Base-by-base conservation (phyloP, 345 rosid genomes). In the Reutealis trisperma region DNA sequence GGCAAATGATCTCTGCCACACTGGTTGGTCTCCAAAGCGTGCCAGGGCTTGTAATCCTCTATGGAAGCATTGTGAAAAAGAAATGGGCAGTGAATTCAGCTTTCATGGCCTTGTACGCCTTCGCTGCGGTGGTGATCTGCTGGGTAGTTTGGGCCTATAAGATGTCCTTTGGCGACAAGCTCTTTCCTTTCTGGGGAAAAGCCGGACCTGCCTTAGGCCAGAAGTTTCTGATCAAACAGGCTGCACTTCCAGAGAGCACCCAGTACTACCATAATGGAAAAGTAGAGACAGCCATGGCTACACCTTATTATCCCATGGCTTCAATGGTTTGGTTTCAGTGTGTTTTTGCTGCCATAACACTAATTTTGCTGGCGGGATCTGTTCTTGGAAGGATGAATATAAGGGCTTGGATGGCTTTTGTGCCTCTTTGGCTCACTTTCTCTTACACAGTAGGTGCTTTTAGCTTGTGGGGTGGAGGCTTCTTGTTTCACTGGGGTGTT, bases 311-410 rank as follows among this genome's bases (percentile, higher is more conserved):
- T 78, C 89, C 89, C 1, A 82, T 80, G 84, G 86, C 89, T 0
- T 76, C 89, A 1, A 86, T 86, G 89, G 89, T 84, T 9, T 86
- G 87, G 89, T 86, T 86, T 44, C 89, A 86, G 83, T 84, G 87
- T 30, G 86, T 76, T 25, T 86, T 86, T 21, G 89, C 89, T 2
- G 86, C 83, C 3, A 84, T 86, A 21, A 78, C 89, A 3, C 1
- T 86, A 51, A 64, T 86, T 41, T 2, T 86, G 30, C 16, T 86
- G 42, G 89, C 82, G 0, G 87, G 89, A 25, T 86, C 89, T 41
- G 80, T 86, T 25, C 86, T 86, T 1, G 89, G 89, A 52, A 73
- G 87, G 81, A 86, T 86, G 86, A 84, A 72, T 65, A 52, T 86
- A 7, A 86, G 74, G 70, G 89, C 89, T 0, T 86, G 89, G 89